phyloP scores from a whole-genome alignment of 2,329 filamentous ascomycete genomes.

The Trichoderma aggressivum region DNA sequence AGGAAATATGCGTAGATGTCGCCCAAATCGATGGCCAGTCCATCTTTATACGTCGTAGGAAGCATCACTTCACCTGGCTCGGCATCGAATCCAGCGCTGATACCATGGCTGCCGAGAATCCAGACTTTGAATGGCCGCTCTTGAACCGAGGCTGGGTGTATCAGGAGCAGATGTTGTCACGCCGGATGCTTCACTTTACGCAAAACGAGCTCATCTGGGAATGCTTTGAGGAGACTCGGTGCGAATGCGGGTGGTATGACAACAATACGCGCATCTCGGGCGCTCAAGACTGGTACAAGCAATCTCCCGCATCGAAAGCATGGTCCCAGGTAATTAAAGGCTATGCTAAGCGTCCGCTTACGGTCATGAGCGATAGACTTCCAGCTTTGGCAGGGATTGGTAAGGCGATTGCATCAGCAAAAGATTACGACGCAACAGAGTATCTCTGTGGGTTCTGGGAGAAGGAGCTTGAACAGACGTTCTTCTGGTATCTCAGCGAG shows the following conservation, averaged over 20 bases:
- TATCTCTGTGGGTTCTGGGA: conserved; percentile 20
- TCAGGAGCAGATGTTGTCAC: conserved; percentile 24
- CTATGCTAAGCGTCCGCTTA: conserved; percentile 17
- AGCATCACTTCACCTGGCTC: conserved; percentile 17
- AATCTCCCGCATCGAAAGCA: neutral
- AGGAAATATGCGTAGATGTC: neutral
- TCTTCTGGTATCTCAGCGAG: conserved; percentile 18
- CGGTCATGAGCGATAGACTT: conserved; percentile 12
- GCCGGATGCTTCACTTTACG: conserved; percentile 23
- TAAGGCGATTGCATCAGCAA: neutral
- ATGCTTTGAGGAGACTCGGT: conserved; percentile 16
- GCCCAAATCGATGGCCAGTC: neutral
- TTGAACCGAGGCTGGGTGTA: conserved; percentile 23
- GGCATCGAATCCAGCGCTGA: neutral
- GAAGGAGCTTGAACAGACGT: conserved; percentile 7
- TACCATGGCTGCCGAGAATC: neutral
- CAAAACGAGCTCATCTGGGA: conserved; percentile 22
- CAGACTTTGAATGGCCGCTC: conserved; percentile 6
- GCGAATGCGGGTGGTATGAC: conserved; percentile 20
- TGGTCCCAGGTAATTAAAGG: conserved; percentile 11
- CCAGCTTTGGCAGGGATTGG: conserved; percentile 20
- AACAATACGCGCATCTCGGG: neutral
- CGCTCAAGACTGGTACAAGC: neutral
- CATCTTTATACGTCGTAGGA: conserved; percentile 16
- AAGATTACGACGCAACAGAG: neutral